Evolutionary conservation across 2,329 filamentous ascomycete species (phyloP), one percentile per base, ranked within the genome.

Genomic region (Grosmannia clavigera): DNA sequence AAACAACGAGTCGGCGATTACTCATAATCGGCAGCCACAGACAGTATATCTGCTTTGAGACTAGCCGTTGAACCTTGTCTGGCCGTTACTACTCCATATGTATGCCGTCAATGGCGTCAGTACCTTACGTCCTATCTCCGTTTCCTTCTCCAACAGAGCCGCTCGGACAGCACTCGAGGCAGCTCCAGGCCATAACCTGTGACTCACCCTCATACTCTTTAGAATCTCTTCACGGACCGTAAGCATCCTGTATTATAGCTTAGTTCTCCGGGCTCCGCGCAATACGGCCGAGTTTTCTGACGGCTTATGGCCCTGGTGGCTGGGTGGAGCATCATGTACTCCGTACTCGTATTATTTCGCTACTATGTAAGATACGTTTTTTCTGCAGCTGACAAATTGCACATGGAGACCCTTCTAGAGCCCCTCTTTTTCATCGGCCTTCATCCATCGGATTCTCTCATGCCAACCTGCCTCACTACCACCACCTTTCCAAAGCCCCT

Each of bases 341-440:
- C 14, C 7, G 43, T 46, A 46, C 43, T 46, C 14, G 7, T 46
- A 46, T 46, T 46, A n/a, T n/a, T 16, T 19, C 43, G 43, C 40
- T n/a, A 9, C 16, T 22, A 22, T 22, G 22, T 22, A 22, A 22
- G 16, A 4, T 5, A n/a, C 10, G 1, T 33, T 10, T 53, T 19
- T n/a, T 25, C 22, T 46, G 25, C 38, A 53, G 52, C 64, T 68
- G 62, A 68, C 67, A 68, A 68, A 68, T 68, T 67, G 59, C 65
- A 62, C 58, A 61, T 57, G 63, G 55, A 43, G 54, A 60, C 64
- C 57, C 61, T 63, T 60, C 46, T 60, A 59, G 31, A 60, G 61
- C 65, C 66, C 66, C 62, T 65, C 65, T 65, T 65, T 63, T 63
- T 50, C 56, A 35, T 58, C 56, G 43, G 43, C 56, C 10, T 27